phyloP scores from a whole-genome alignment of 225 moss, liverwort and hornwort genomes.

The Polytrichum commune region DNA sequence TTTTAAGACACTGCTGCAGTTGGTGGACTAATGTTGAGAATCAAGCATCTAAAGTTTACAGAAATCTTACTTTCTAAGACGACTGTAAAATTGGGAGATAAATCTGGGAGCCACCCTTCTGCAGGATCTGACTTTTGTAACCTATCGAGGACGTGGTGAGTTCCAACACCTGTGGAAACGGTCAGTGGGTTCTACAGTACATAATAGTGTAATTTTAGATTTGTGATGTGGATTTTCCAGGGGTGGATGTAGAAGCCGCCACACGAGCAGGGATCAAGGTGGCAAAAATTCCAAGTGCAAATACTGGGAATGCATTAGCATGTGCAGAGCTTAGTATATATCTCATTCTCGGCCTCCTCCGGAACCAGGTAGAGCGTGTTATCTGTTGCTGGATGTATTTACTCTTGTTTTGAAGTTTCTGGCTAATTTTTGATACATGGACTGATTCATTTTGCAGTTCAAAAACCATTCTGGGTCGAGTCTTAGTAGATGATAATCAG shows the following conservation, averaged over 20 bases:
- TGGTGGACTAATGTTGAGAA: too few species aligned
- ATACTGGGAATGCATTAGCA: conserved; percentile 64
- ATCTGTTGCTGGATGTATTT: too few species aligned
- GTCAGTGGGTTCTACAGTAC: background rate
- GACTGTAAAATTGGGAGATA: too few species aligned
- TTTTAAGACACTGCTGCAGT: too few species aligned
- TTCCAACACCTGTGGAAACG: background rate
- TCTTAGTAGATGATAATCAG: too few species aligned
- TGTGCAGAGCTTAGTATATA: conserved; percentile 85
- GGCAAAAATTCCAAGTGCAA: conserved; percentile 48
- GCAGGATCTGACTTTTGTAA: too few species aligned
- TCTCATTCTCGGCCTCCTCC: conserved; percentile 72
- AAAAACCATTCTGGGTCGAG: too few species aligned
- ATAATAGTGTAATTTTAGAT: background rate
- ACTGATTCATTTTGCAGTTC: background rate
- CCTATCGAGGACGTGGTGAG: too few species aligned
- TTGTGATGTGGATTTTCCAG: conserved; percentile 17
- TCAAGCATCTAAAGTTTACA: too few species aligned
- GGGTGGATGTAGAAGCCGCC: conserved; percentile 75
- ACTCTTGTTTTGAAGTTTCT: background rate
- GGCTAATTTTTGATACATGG: background rate
- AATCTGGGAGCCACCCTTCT: too few species aligned
- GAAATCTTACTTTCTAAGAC: too few species aligned
- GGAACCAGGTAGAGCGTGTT: conserved; percentile 51
- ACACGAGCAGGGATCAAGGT: conserved; percentile 65